Conservation (phyloP, 2,329 filamentous ascomycete genomes). For the Hypoxylon sp. region DNA sequence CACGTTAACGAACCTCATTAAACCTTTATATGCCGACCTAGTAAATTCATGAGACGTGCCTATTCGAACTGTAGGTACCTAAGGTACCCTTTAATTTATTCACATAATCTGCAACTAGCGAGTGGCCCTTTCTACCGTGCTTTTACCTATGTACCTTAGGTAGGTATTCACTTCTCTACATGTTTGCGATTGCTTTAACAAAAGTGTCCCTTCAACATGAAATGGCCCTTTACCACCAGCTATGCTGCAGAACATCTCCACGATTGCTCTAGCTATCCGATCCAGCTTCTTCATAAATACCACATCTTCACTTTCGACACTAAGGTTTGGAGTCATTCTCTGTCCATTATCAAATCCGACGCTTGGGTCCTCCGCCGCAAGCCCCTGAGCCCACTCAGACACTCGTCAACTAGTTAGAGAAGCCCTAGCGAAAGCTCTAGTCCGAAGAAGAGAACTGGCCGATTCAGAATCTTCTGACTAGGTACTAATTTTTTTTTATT, state of each 20-base stretch:
- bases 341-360: conserved; percentile 46
- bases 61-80: background rate
- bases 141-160: too few relatives aligned
- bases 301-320: conserved; percentile 48
- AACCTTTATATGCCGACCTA: background rate
- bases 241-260: conserved; percentile 53
- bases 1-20: background rate
- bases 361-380: conserved; percentile 43
- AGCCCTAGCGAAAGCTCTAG: conserved; percentile 49
- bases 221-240: conserved; percentile 49
- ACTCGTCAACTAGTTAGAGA: conserved; percentile 48
- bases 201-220: background rate
- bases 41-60: background rate
- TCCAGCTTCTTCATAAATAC: conserved; percentile 54
- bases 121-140: too few relatives aligned
- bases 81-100: too few relatives aligned
- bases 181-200: too few relatives aligned
- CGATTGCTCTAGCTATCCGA: conserved; percentile 52
- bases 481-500: conserved; percentile 48
- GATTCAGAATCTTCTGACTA: conserved; percentile 53
- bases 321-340: conserved; percentile 7
- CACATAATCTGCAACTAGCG: too few relatives aligned
- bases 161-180: too few relatives aligned
- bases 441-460: conserved; percentile 55
- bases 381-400: conserved; percentile 33